phyloP scores from a whole-genome alignment of 768 basidiomycete species.

The Collybiopsis confluens region DNA sequence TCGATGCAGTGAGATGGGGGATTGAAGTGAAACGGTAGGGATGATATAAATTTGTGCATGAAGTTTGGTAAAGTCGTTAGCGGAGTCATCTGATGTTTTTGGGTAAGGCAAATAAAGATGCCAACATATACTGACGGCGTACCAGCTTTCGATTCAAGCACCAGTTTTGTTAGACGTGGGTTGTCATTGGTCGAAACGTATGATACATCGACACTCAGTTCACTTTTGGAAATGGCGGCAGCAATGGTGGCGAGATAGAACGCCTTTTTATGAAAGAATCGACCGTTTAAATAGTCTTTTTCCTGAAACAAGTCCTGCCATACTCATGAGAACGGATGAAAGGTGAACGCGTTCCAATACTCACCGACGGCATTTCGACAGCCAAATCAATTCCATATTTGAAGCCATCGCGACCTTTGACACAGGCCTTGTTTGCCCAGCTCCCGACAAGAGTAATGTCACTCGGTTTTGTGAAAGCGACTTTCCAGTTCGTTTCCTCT shows the following conservation, averaged over 20 bases:
- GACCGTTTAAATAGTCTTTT: constrained; percentile 86
- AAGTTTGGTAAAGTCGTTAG: constrained; percentile 60
- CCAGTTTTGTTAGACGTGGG: constrained; percentile 60
- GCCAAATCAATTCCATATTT: constrained; percentile 76
- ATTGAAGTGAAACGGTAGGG: constrained; percentile 49
- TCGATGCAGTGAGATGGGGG: constrained; percentile 62
- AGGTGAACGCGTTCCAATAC: constrained; percentile 18
- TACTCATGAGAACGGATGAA: neutral
- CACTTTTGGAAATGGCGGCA: constrained; percentile 44
- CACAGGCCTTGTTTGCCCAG: constrained; percentile 76
- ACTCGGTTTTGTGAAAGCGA: constrained; percentile 72
- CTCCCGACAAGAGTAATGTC: constrained; percentile 81
- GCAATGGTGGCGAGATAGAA: constrained; percentile 85
- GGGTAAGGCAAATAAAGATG: constrained; percentile 14
- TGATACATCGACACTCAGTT: constrained; percentile 51
- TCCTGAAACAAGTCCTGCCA: constrained; percentile 80
- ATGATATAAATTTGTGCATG: constrained; percentile 72
- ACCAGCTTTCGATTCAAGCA: constrained; percentile 58
- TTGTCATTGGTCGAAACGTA: constrained; percentile 60
- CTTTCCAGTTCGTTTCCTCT: constrained; percentile 84
- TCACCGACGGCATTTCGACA: constrained; percentile 82
- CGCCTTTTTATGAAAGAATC: constrained; percentile 90
- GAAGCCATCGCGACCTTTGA: constrained; percentile 63
- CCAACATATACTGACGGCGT: constrained; percentile 20
- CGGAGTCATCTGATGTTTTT: constrained; percentile 38